These are phyloP conservation scores for Porphyra umbilicalis DNA, from an alignment of 31 red algal species.

Conservation along the genomic window DNA sequence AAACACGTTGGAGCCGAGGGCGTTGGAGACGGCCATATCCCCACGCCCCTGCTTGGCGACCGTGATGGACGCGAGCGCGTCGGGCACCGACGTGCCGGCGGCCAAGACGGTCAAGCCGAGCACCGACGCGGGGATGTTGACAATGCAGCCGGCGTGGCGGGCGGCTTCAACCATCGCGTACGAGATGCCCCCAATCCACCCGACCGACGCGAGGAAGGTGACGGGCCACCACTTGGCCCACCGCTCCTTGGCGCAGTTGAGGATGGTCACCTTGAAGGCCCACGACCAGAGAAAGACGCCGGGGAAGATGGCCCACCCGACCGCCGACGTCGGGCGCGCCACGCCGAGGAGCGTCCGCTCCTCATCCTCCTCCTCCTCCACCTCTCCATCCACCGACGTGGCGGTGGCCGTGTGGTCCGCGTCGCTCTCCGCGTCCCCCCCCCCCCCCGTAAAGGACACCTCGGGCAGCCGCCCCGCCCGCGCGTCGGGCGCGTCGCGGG, in stretches of 20 bases:
- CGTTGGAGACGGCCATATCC: constrained; percentile 79
- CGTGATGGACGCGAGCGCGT: constrained; percentile 54
- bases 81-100: constrained; percentile 63
- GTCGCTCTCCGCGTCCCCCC: constrained; percentile 4
- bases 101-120: constrained; percentile 74
- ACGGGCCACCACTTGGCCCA: constrained; percentile 45
- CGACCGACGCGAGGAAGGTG: constrained; percentile 48
- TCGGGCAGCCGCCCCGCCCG: constrained; percentile 4
- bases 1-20: constrained; percentile 82
- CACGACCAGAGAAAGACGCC: constrained; percentile 39
- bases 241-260: constrained; percentile 48
- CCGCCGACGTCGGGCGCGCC: constrained; percentile 12
- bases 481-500: not conserved
- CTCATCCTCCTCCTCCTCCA: not conserved
- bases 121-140: constrained; percentile 48
- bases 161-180: constrained; percentile 69
- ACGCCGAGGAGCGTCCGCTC: constrained; percentile 25
- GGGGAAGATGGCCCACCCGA: constrained; percentile 63
- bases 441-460: not conserved
- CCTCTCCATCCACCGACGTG: no score
- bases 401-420: no score
- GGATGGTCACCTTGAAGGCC: constrained; percentile 40
- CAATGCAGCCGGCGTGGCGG: constrained; percentile 43
- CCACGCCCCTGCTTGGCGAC: constrained; percentile 52
- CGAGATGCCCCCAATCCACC: constrained; percentile 72